A percentile compares a stretch with the other conserved stretches of the same genome.
Evolutionary conservation across 257 asterid genomes (phyloP).

Genomic region (Haberlea rhodopensis): DNA sequence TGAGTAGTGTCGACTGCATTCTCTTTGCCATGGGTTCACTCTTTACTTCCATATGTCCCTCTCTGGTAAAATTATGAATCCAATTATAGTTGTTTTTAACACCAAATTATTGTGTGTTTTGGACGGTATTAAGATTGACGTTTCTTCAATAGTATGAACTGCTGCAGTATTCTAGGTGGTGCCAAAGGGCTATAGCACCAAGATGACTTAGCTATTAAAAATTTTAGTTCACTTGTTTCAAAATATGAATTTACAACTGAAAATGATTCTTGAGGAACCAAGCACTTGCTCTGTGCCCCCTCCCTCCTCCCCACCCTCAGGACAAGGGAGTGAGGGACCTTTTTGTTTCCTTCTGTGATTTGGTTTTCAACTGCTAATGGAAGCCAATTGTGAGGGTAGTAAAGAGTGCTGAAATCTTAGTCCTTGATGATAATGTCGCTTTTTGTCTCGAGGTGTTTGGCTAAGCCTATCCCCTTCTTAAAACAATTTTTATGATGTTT

Average conservation of each 20-base stretch:
- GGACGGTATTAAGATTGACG: background rate
- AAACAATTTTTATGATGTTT: too few species aligned
- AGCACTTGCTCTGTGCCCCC: background rate
- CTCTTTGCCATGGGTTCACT: slow-evolving; percentile 94
- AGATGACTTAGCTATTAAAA: background rate
- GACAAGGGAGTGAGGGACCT: too few species aligned
- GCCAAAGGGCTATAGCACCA: background rate
- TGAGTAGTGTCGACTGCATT: slow-evolving; percentile 74
- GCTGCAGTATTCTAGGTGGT: too few species aligned
- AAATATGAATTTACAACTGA: background rate
- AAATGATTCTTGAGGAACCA: background rate
- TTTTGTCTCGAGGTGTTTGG: background rate
- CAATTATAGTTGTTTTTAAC: background rate
- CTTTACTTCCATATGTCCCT: slow-evolving; percentile 92
- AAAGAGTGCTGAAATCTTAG: too few species aligned
- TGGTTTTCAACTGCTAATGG: background rate
- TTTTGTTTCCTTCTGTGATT: background rate
- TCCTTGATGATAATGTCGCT: background rate
- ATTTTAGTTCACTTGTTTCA: background rate
- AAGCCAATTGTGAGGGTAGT: background rate
- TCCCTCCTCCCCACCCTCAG: background rate
- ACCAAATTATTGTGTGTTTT: background rate
- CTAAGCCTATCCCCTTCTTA: background rate
- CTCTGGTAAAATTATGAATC: slow-evolving; percentile 58
- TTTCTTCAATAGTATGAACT: background rate